A percentile compares a stretch with the other conserved stretches of the same genome.
These are phyloP conservation scores for Dalbergia oliveri DNA, from an alignment of 306 rosid genomes.

Conservation along the genomic window DNA sequence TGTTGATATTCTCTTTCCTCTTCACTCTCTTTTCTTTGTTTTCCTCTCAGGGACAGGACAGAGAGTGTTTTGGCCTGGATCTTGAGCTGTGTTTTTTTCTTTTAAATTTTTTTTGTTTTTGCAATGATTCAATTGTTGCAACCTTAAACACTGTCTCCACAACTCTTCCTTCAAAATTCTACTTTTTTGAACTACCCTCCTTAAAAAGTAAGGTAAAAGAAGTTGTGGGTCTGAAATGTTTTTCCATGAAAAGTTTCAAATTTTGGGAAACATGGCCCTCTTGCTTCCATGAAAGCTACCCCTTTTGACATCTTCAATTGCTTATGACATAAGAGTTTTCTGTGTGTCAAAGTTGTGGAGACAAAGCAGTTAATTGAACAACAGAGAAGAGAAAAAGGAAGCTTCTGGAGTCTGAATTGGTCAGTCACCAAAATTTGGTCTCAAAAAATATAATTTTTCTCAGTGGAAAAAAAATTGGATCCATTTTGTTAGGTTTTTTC, in stretches of 20 bases:
- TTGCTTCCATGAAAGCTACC: constrained; percentile 38
- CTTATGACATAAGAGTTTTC: constrained; percentile 12
- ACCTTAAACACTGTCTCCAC: constrained; percentile 22
- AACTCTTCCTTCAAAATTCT: constrained; percentile 36
- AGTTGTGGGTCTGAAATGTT: constrained; percentile 7
- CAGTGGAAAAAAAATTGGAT: constrained; percentile 5
- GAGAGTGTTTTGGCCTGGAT: constrained; percentile 42
- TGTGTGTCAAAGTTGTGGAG: constrained; percentile 2
- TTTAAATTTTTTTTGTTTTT: constrained; percentile 1
- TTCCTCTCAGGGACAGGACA: constrained; percentile 38
- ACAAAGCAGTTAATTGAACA: constrained; percentile 25
- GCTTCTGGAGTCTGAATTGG: constrained; percentile 38
- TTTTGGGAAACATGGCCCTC: constrained; percentile 3
- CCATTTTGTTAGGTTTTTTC: constrained; percentile 34
- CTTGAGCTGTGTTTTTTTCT: constrained; percentile 41
- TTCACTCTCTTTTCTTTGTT: background rate
- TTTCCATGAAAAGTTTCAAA: constrained; percentile 36
- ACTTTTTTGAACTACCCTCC: background rate
- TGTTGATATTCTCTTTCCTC: constrained; percentile 13
- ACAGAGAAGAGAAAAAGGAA: background rate
- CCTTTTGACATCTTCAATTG: constrained; percentile 14
- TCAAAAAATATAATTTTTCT: background rate
- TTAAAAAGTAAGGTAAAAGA: background rate
- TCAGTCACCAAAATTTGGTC: constrained; percentile 35
- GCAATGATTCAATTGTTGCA: constrained; percentile 30